Evolutionary conservation across 306 rosid genomes (phyloP), one percentile per base, ranked within the genome.

Genomic region (Dalbergia cochinchinensis): DNA sequence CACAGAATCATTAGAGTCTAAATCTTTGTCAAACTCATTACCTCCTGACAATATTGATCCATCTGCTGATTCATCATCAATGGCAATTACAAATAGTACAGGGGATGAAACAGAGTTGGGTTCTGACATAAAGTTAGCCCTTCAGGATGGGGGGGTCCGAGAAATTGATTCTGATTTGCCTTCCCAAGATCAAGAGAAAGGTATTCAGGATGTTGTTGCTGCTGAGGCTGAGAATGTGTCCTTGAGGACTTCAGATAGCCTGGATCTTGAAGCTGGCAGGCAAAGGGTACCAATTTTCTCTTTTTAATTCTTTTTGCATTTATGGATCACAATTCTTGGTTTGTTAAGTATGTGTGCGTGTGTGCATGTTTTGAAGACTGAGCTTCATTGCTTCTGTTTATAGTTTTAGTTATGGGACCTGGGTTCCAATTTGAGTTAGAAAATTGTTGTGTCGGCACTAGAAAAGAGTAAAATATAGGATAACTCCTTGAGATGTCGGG

Each of bases 241-340:
- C 15, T 55, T 4, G 47, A 82, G 55, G 70, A 77, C 81, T 77
- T 85, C 86, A 78, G 80, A 81, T 80, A 61, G 67, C 34, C 45
- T 69, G 39, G 82, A 71, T 81, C 76, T 80, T 69, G 89, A 78
- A 73, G 89, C 37, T 63, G 87, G 84, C 55, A 86, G 82, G 14
- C 89, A 94, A 75, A 92, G 73, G 99, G 99, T 94, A 86, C 39
- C 8, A 0, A 5, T 73, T 44, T 7, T 7, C 1, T 54, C 16
- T 1, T 53, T n/a, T 53, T 3, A 12, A 11, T 53, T 18, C 19
- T 55, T 10, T 35, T 39, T 73, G 1, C 44, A 16, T 53, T 44
- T 60, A 4, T 22, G 39, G 44, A 63, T 82, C 74, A 69, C 55
- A 55, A 39, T 82, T 73, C 31, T 78, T 76, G 48, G 63, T n/a